Conservation (phyloP, 768 basidiomycete species). For the Xanthoconium stramineum region DNA sequence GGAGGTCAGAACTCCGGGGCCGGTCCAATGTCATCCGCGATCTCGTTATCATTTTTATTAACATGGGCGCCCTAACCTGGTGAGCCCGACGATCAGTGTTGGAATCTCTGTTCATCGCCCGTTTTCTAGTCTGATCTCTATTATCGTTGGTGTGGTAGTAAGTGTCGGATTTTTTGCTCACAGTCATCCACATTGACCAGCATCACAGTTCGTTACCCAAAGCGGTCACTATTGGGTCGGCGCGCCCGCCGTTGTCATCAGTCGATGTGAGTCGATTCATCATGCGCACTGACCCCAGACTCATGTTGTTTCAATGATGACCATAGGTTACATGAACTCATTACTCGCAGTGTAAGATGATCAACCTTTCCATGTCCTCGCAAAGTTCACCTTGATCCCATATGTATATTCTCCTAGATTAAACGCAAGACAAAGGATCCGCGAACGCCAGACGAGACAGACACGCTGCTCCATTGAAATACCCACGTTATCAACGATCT, state of each 20-base stretch:
- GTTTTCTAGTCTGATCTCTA: slow-evolving; percentile 8
- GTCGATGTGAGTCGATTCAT: slow-evolving; percentile 8
- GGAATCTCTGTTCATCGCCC: not conserved
- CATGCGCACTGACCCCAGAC: not conserved
- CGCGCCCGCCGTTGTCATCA: slow-evolving; percentile 4
- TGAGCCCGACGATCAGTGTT: not conserved
- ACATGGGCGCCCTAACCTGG: slow-evolving; percentile 18
- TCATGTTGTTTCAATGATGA: not conserved
- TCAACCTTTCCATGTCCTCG: not conserved
- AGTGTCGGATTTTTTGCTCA: not conserved
- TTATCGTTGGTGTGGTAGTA: slow-evolving; percentile 5
- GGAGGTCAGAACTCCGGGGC: slow-evolving; percentile 10
- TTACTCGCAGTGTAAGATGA: slow-evolving; percentile 10
- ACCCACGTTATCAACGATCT: slow-evolving; percentile 1
- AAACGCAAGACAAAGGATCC: slow-evolving; percentile 7
- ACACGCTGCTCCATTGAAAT: slow-evolving; percentile 1
- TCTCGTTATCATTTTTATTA: slow-evolving; percentile 11
- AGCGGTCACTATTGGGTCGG: slow-evolving; percentile 9
- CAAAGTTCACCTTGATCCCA: not conserved
- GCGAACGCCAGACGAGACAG: slow-evolving; percentile 8
- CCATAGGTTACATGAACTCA: slow-evolving; percentile 16
- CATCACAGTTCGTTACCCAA: slow-evolving; percentile 7
- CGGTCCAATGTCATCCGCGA: slow-evolving; percentile 2
- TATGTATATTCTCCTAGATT: not conserved
- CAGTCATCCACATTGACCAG: not conserved